These are phyloP conservation scores for Pichia inconspicua DNA, from an alignment of 1,139 yeast genomes.

Conservation along the genomic window DNA sequence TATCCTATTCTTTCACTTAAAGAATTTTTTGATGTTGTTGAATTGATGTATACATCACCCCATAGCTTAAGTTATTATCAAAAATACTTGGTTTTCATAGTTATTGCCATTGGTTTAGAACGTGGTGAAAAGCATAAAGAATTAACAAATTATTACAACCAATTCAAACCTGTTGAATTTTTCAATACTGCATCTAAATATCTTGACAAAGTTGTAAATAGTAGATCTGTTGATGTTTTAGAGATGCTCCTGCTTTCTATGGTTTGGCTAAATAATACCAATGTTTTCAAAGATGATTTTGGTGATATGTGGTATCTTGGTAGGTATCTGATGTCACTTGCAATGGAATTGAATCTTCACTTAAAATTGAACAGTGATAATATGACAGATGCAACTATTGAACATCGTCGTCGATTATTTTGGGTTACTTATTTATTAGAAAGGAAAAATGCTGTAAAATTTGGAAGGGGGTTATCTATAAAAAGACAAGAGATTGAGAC, in stretches of 20 bases:
- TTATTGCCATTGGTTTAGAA: constrained; percentile 17
- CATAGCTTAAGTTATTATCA: constrained; percentile 13
- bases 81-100: constrained; percentile 18
- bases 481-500: constrained; percentile 19
- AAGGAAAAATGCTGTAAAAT: constrained; percentile 20
- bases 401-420: constrained; percentile 18
- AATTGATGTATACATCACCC: constrained; percentile 12
- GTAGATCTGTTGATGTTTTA: constrained; percentile 15
- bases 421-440: constrained; percentile 20
- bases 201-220: constrained; percentile 13
- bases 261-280: constrained; percentile 18
- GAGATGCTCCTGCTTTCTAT: constrained; percentile 18
- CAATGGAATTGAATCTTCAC: constrained; percentile 22
- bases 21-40: constrained; percentile 8
- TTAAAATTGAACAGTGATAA: constrained; percentile 16
- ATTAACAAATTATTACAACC: constrained; percentile 10
- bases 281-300: constrained; percentile 19
- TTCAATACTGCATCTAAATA: constrained; percentile 18
- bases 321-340: constrained; percentile 20
- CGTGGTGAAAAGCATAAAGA: constrained; percentile 6
- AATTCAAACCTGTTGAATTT: constrained; percentile 17
- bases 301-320: constrained; percentile 22
- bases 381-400: constrained; percentile 15
- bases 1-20: constrained; percentile 16
- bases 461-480: constrained; percentile 19